Base-by-base conservation (phyloP, 2,329 filamentous ascomycete species). In the Fusarium neocosmosporiellum region DNA sequence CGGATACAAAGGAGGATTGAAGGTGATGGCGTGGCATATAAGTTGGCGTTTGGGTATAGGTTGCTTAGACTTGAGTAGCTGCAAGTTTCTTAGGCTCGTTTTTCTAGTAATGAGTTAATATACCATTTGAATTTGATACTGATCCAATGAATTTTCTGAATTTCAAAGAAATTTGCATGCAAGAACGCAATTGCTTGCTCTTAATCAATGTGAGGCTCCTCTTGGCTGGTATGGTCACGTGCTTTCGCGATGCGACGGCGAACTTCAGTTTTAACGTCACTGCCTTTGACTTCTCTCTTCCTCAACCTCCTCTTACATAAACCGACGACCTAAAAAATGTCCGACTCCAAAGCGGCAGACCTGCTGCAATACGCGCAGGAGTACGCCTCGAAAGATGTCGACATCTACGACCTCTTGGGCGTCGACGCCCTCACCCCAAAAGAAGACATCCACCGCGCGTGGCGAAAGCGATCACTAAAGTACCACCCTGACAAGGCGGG, bases 401-500 rank as follows among this genome's bases (percentile, higher is more conserved):
- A 97, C 81, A 93, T 96, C 72, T 98, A 96, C 84, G 90, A 89
- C 29, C 87, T 97, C 29, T 88, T 97, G 18, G 88, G 88, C 63
- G 86, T 96, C 58, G 85, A 90, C 64, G 86, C 90, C 22, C 87
- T 91, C 20, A 89, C 92, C 1, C 84, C 87, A 22, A 91, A 92
- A 64, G 84, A 90, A n/a, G 92, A 95, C 70, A 92, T 97, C 77
- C 92, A 94, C 72, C 91, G 93, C 74, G 94, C 94, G 50, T 98
- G 96, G 86, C 90, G 94, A 67, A 93, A 94, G 77, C 91, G 92
- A 33, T 94, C 94, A 5, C 86, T 98, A n/a, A 94, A 94, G 78
- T 94, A 95, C 85, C 96, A 98, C 81, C 96, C 96, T 1, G 96
- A 98, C 87, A 98, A 98, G 84, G 91, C 95, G 63, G 89, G 91